Conservation (phyloP, 805 yeast genomes). For the Metschnikowia borealis region DNA sequence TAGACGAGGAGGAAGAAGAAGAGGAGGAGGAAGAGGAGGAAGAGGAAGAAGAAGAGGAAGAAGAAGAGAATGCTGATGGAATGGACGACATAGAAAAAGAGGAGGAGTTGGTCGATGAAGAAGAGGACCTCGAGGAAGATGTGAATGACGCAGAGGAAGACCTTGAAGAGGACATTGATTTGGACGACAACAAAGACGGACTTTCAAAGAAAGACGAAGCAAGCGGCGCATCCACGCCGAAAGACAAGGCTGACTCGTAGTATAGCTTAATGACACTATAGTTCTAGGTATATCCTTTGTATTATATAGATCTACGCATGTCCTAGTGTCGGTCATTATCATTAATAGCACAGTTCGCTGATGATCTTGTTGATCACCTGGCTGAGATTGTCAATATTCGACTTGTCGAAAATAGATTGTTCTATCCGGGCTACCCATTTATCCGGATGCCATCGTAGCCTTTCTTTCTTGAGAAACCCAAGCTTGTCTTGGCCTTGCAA, state of each 20-base stretch:
- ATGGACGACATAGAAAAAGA: slow-evolving; percentile 11
- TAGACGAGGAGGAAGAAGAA: slow-evolving; percentile 45
- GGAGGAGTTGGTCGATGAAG: slow-evolving; percentile 16
- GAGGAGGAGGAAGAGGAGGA: slow-evolving; percentile 27
- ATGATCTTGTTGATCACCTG: slow-evolving; percentile 26
- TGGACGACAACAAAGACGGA: slow-evolving; percentile 4
- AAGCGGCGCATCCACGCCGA: slow-evolving; percentile 19
- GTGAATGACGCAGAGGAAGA: slow-evolving; percentile 11
- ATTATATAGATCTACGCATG: too few relatives aligned
- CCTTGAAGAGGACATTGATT: slow-evolving; percentile 11
- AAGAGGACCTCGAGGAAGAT: slow-evolving; percentile 10
- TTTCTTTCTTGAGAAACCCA: slow-evolving; percentile 40
- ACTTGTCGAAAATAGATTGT: slow-evolving; percentile 20
- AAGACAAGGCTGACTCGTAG: slow-evolving; percentile 9
- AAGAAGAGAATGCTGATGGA: slow-evolving; percentile 17
- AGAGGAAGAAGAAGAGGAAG: slow-evolving; percentile 19
- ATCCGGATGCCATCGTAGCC: slow-evolving; percentile 73
- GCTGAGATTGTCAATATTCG: slow-evolving; percentile 27
- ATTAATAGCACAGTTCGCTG: slow-evolving; percentile 1
- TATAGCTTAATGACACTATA: neutral
- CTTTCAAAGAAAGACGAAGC: slow-evolving; percentile 7
- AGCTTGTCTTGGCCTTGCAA: slow-evolving; percentile 11
- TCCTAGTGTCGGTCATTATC: neutral
- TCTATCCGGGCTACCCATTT: slow-evolving; percentile 40
- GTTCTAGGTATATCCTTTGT: neutral